Percentiles rank a stretch among this genome's conserved stretches.
Conservation (phyloP, 371 early-diverging fungal genomes). For the Paramicrosporidium saccamoebae region DNA sequence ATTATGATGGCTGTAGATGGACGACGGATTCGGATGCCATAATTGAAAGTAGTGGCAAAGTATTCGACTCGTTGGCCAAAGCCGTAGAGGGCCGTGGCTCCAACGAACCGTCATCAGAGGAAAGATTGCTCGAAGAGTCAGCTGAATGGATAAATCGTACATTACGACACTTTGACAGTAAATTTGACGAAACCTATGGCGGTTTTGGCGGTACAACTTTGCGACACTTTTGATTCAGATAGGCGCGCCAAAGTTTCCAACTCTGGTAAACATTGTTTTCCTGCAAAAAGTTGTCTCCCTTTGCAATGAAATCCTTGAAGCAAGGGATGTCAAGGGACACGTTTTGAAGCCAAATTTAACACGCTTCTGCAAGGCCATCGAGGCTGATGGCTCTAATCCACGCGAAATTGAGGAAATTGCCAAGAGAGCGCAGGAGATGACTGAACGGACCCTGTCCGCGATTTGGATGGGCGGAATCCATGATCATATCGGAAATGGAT, state of each 20-base stretch:
- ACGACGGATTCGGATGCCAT: slow-evolving; percentile 7
- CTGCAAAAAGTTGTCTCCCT: too few relatives aligned
- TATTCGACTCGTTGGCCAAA: slow-evolving; percentile 10
- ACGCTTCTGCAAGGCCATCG: too few relatives aligned
- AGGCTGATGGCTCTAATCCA: too few relatives aligned
- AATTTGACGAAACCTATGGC: slow-evolving; percentile 13
- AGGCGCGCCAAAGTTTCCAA: slow-evolving; percentile 22
- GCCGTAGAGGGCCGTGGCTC: too few relatives aligned
- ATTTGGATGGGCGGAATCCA: slow-evolving; percentile 17
- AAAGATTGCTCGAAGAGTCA: too few relatives aligned
- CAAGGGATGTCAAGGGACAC: too few relatives aligned
- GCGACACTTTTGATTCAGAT: too few relatives aligned
- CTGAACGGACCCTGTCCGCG: not conserved
- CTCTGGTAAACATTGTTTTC: slow-evolving; percentile 16
- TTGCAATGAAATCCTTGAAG: too few relatives aligned
- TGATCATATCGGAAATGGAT: slow-evolving; percentile 20
- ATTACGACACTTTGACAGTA: slow-evolving; percentile 6
- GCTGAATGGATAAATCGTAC: too few relatives aligned
- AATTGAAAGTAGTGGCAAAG: slow-evolving; percentile 7
- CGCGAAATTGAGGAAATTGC: slow-evolving; percentile 12
- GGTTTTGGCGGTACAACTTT: slow-evolving; percentile 18
- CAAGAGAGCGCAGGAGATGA: slow-evolving; percentile 1
- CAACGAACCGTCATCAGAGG: too few relatives aligned
- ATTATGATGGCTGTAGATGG: slow-evolving; percentile 6
- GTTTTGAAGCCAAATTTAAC: too few relatives aligned